Percentiles rank a stretch among this genome's conserved stretches.
Conservation (phyloP, 106 monocot genomes). For the Amphibolis antarctica region DNA sequence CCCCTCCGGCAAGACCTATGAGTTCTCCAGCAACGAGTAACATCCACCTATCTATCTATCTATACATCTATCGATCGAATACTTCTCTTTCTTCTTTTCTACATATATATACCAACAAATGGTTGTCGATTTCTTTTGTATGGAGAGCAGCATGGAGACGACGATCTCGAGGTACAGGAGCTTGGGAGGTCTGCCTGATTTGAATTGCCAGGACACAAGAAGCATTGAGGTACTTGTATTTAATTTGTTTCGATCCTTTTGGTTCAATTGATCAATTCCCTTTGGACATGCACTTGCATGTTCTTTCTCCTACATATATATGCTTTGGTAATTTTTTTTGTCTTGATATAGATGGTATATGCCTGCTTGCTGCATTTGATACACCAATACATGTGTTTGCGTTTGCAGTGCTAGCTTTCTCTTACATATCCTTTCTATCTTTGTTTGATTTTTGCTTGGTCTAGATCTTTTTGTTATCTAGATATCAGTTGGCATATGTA, state of each 20-base stretch:
- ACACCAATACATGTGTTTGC: no score
- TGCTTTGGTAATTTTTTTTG: no score
- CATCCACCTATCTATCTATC: not conserved
- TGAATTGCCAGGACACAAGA: constrained; percentile 9
- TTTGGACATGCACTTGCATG: not conserved
- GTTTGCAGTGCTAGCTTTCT: no score
- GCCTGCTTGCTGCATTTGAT: no score
- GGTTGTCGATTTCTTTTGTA: not conserved
- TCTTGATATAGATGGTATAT: no score
- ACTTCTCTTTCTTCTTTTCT: not conserved
- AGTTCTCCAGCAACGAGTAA: constrained; percentile 55
- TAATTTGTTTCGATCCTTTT: not conserved
- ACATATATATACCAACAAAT: not conserved
- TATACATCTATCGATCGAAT: not conserved
- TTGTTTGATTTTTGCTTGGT: no score
- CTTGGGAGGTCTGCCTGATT: constrained; percentile 12
- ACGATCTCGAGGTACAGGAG: constrained; percentile 11
- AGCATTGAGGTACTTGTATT: constrained; percentile 4
- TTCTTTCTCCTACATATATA: not conserved
- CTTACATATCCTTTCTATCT: no score
- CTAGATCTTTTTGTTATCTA: no score
- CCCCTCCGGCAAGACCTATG: constrained; percentile 56
- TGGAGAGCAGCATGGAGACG: constrained; percentile 5
- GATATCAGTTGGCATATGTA: no score
- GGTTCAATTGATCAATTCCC: no score